Evolutionary conservation across 2,329 filamentous ascomycete species (phyloP), one percentile per base, ranked within the genome.

Genomic region (Sporothrix brunneoviolacea): DNA sequence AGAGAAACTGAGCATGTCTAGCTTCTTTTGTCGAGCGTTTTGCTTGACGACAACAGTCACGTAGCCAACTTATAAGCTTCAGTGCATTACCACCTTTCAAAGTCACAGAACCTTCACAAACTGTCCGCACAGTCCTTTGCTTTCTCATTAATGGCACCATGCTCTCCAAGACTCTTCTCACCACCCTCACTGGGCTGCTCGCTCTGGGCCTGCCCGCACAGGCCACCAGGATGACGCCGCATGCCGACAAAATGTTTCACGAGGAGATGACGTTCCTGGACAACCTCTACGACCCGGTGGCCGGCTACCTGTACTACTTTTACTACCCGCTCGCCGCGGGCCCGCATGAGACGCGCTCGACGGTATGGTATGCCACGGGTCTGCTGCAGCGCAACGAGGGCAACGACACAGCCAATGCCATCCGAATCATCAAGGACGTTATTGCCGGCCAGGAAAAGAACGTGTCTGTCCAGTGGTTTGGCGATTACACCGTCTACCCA

Each of bases 331-430:
- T 68, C 8, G 74, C 76, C 0, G 64, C 79, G 7, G 67, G 71
- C 3, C 77, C 81, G 48, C 77, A 82, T 53, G 77, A 80, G 39
- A 82, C 77, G 0, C 70, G 78, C 48, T 73, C 70, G 38, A 78
- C 76, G 0, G 70, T 70, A 0, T 83, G 80, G 79, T 82, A 83
- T 60, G 76, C 77, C 0, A 67, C 76, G 4, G 79, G 79, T 0
- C 66, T 83, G 4, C 62, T 83, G 19, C 76, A 77, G 13, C 68
- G 79, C 2, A 79, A 83, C 56, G 53, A 72, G 13, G 70, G 54
- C n/a, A 16, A 48, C 12, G 55, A 56, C 37, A 39, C n/a, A 12
- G 28, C 19, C 5, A 35, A 56, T 15, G 55, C 55, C 12, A 27
- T 50, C 15, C 39, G 42, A 7, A 56, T 56, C 28, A 46, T 56